phyloP scores from a whole-genome alignment of 192 early-diverging fungal genomes.

The Haplosporangium gracile region DNA sequence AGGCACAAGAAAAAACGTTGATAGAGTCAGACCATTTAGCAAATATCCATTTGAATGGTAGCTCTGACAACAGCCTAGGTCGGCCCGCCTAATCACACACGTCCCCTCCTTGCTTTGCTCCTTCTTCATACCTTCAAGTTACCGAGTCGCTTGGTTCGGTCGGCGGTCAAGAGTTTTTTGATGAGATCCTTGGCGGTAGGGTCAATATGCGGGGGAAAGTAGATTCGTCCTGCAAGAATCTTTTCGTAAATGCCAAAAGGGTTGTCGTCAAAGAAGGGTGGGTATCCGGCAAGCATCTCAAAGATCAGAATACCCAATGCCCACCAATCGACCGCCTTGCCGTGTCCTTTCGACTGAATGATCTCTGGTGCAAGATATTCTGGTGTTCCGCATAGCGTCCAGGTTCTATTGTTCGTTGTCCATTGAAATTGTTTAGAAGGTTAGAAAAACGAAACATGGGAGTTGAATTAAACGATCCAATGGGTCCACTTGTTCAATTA shows the following conservation, averaged over 20 bases:
- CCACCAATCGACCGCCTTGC: slow-evolving; percentile 99
- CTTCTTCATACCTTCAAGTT: slow-evolving; percentile 77
- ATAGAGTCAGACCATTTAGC: not conserved
- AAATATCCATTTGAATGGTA: not conserved
- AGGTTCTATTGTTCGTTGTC: slow-evolving; percentile 74
- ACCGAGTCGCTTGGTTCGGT: slow-evolving; percentile 93
- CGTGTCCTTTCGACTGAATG: slow-evolving; percentile 97
- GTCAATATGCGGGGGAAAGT: slow-evolving; percentile 91
- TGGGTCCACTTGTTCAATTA: not conserved
- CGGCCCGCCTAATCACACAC: not conserved
- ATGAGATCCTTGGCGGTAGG: slow-evolving; percentile 91
- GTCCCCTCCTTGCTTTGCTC: too few relatives aligned
- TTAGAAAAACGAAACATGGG: too few relatives aligned
- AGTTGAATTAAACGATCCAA: too few relatives aligned
- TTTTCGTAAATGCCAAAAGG: slow-evolving; percentile 99
- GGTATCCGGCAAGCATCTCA: slow-evolving; percentile 98
- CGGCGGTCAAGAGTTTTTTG: slow-evolving; percentile 88
- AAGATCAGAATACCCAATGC: slow-evolving; percentile 97
- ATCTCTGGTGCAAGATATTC: slow-evolving; percentile 98
- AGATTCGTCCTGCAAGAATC: slow-evolving; percentile 90
- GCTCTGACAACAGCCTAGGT: not conserved
- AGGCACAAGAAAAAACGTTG: not conserved
- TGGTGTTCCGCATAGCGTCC: slow-evolving; percentile 98
- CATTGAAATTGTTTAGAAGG: not conserved
- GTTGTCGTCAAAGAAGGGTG: slow-evolving; percentile 98